Base-by-base conservation (phyloP, 129 eudicot genomes). In the Lonicera japonica region DNA sequence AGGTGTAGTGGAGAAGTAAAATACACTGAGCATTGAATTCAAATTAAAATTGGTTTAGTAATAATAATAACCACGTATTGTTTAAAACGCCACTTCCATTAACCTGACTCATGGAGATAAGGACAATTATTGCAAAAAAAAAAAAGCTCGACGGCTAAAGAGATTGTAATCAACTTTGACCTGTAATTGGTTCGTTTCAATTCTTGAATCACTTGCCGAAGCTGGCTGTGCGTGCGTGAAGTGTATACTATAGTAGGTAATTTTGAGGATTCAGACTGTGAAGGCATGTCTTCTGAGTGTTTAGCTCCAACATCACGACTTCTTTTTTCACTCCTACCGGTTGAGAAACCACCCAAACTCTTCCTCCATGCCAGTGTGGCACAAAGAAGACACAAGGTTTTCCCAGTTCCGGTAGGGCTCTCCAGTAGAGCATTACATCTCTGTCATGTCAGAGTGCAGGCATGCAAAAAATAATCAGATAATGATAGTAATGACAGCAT, bases 371-470 rank as follows among this genome's bases (percentile, higher is more conserved):
- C 98, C 78, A 92, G 73, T 54, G 98, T 88, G 50, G 98, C 96
- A 54, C 98, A 92, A 54, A 92, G 80, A 74, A 92, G 98, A 71
- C 98, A 92, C 79, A 92, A 71, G 12, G 98, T 92, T 74, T 92
- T 92, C 17, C 98, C 98, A 47, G 98, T 92, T 64, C 98, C 98
- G 34, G 98, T 92, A 22, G 98, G 98, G 63, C 98, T 92, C 72
- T 92, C 98, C 55, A 92, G 48, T 21, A 88, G 52, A 29, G 98
- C 96, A 67, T 87, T 87, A 58, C 82, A 73, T 69, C 65, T 88
- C 98, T 92, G 82, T 41, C 70, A 68, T 43, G 53, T 19, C 75
- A 72, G 20, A 52, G 46, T 24, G 36, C 36, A 29, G 43, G 39
- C 40, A 20, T 15, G n/a, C 54, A 22, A n/a, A 52, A 15, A 16